Conservation (phyloP, 2,329 filamentous ascomycete genomes). For the Ophiostoma pallidulum region DNA sequence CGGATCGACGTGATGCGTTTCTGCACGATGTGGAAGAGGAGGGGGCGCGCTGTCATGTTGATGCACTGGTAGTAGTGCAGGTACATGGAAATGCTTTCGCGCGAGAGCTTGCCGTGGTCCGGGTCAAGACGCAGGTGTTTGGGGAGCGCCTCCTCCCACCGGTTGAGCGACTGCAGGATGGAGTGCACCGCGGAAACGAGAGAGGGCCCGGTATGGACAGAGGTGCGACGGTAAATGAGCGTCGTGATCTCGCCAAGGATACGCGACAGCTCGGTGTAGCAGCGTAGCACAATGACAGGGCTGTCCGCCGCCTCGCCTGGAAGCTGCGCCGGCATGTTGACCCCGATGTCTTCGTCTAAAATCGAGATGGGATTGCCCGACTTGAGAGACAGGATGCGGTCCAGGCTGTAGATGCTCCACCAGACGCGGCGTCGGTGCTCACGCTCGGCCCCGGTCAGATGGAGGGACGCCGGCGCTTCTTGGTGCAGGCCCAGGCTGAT, state of each 20-base stretch:
- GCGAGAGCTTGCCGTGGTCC: conserved; percentile 26
- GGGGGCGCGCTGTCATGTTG: conserved; percentile 45
- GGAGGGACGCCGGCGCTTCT: conserved; percentile 31
- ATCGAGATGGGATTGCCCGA: conserved; percentile 46
- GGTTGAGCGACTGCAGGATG: conserved; percentile 39
- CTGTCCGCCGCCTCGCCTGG: conserved; percentile 32
- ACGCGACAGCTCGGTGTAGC: conserved; percentile 43
- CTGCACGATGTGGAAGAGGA: conserved; percentile 45
- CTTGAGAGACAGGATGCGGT: conserved; percentile 43
- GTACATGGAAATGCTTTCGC: conserved; percentile 32
- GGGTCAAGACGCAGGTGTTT: conserved; percentile 39
- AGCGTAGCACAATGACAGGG: conserved; percentile 37
- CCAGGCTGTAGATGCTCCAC: conserved; percentile 49
- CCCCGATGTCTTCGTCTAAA: conserved; percentile 43
- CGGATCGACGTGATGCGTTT: conserved; percentile 30
- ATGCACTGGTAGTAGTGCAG: conserved; percentile 49
- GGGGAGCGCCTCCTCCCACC: conserved; percentile 41
- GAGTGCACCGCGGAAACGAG: conserved; percentile 40
- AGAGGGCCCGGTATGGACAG: conserved; percentile 22
- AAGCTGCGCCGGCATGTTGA: conserved; percentile 27
- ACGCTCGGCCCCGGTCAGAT: conserved; percentile 30
- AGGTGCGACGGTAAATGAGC: conserved; percentile 39
- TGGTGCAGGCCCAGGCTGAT: conserved; percentile 48
- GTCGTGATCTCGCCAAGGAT: conserved; percentile 39
- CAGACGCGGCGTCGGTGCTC: conserved; percentile 44